These are phyloP conservation scores for Fragilaria radians DNA, from an alignment of 108 stramenopile genomes.

Conservation along the genomic window DNA sequence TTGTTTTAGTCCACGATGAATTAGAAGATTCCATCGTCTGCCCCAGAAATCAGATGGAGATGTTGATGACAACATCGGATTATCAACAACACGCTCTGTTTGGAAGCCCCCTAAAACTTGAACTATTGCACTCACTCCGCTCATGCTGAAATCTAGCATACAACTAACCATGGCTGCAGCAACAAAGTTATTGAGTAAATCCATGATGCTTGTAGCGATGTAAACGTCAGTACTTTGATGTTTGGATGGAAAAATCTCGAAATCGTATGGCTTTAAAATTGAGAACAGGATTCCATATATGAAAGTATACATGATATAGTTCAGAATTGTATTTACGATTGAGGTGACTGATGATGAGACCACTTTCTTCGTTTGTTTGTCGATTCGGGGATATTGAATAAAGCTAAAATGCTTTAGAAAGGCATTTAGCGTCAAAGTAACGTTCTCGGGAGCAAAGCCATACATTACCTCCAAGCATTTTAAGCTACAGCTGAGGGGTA, in stretches of 20 bases:
- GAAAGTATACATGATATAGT: background rate
- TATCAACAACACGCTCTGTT: background rate
- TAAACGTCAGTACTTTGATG: too few species aligned
- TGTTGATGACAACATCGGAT: conserved; percentile 5
- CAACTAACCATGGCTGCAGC: conserved; percentile 4
- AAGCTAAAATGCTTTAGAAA: background rate
- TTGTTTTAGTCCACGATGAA: conserved; percentile 28
- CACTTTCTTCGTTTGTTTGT: too few species aligned
- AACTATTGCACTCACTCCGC: background rate
- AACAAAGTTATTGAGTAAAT: conserved; percentile 3
- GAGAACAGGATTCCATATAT: background rate
- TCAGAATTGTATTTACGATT: background rate
- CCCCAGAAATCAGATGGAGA: conserved; percentile 52
- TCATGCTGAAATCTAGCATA: background rate
- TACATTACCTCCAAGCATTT: background rate
- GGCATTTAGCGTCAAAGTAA: background rate
- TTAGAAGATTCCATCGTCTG: conserved; percentile 42
- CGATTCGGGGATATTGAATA: background rate
- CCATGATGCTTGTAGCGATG: too few species aligned
- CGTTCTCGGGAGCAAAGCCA: background rate
- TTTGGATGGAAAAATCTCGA: background rate
- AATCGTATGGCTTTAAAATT: background rate
- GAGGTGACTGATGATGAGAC: background rate
- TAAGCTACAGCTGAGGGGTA: background rate
- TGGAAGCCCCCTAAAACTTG: background rate